These are phyloP conservation scores for Verruconis gallopava DNA, from an alignment of 2,329 filamentous ascomycete species.

Conservation along the genomic window DNA sequence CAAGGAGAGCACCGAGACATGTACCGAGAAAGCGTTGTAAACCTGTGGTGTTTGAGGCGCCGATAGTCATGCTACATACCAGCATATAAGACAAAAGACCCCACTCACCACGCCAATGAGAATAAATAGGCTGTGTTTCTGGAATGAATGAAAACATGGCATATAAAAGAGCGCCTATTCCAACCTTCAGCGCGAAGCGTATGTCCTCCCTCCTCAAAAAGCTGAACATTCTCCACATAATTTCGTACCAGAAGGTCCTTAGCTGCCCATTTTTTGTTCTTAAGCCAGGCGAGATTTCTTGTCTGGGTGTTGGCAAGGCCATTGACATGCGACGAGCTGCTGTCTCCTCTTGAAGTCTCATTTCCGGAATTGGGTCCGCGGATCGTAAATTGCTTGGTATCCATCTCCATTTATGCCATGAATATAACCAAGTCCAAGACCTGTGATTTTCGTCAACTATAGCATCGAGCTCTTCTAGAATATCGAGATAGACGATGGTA, in stretches of 20 bases:
- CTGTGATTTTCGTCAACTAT: constrained; percentile 51
- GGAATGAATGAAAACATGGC: constrained; percentile 79
- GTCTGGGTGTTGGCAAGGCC: constrained; percentile 1
- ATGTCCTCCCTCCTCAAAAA: constrained; percentile 52
- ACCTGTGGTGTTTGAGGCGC: constrained; percentile 87
- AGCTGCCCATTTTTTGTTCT: background rate
- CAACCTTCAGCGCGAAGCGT: constrained; percentile 83
- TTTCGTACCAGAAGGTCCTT: background rate
- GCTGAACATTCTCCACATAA: constrained; percentile 40
- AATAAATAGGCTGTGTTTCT: constrained; percentile 64
- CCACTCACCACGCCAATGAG: constrained; percentile 91
- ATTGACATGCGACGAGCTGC: constrained; percentile 7
- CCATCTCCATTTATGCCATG: constrained; percentile 45
- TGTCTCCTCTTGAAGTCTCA: background rate
- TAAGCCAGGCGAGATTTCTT: background rate
- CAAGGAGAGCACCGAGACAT: constrained; percentile 62
- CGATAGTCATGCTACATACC: constrained; percentile 94
- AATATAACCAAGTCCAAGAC: constrained; percentile 74
- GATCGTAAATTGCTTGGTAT: background rate
- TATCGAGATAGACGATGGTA: constrained; percentile 67
- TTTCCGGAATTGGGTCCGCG: background rate
- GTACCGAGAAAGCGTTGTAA: constrained; percentile 79
- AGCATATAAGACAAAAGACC: constrained; percentile 95
- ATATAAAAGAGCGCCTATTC: constrained; percentile 76
- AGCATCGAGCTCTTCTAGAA: constrained; percentile 76